Evolutionary conservation across 495 filamentous ascomycete genomes (phyloP).

Genomic region (Neurospora discreta): DNA sequence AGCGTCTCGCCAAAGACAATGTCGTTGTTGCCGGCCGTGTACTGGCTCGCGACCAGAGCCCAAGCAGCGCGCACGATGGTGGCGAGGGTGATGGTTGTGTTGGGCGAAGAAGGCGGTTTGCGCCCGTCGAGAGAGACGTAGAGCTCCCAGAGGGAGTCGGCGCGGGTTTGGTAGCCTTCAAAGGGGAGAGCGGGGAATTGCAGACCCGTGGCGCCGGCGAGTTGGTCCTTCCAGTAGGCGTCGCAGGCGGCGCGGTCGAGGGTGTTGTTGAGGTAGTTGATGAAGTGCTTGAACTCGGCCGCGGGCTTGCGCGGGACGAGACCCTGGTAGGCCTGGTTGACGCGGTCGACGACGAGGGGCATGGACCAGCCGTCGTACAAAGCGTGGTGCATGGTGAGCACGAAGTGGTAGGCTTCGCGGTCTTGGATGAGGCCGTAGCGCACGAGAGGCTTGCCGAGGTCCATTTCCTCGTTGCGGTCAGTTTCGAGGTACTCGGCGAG

Average conservation of each 20-base stretch:
- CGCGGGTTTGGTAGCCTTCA: constrained; percentile 41
- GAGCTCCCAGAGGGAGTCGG: constrained; percentile 40
- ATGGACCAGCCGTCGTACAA: constrained; percentile 62
- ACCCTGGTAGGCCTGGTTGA: constrained; percentile 30
- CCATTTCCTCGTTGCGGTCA: constrained; percentile 34
- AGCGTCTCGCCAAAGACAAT: constrained; percentile 46
- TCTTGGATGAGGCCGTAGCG: constrained; percentile 41
- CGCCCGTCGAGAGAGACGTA: constrained; percentile 33
- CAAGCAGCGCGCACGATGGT: constrained; percentile 52
- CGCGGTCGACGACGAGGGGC: constrained; percentile 42
- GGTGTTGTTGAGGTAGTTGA: constrained; percentile 28
- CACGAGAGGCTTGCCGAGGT: constrained; percentile 43
- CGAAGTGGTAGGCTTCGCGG: constrained; percentile 30
- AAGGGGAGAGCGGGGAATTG: constrained; percentile 49
- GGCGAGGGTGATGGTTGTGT: constrained; percentile 37
- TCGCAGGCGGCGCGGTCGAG: constrained; percentile 22
- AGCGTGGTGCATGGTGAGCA: constrained; percentile 56
- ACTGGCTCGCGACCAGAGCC: constrained; percentile 45
- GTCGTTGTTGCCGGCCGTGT: constrained; percentile 40
- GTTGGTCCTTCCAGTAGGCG: constrained; percentile 29
- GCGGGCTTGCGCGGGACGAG: constrained; percentile 31
- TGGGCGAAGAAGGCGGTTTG: neutral
- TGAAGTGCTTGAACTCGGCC: constrained; percentile 34
- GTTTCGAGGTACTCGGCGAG: constrained; percentile 36
- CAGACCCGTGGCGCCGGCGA: constrained; percentile 40